A percentile compares a stretch with the other conserved stretches of the same genome.
Conservation (phyloP, 2,329 filamentous ascomycete species). For the Monilinia fructigena region DNA sequence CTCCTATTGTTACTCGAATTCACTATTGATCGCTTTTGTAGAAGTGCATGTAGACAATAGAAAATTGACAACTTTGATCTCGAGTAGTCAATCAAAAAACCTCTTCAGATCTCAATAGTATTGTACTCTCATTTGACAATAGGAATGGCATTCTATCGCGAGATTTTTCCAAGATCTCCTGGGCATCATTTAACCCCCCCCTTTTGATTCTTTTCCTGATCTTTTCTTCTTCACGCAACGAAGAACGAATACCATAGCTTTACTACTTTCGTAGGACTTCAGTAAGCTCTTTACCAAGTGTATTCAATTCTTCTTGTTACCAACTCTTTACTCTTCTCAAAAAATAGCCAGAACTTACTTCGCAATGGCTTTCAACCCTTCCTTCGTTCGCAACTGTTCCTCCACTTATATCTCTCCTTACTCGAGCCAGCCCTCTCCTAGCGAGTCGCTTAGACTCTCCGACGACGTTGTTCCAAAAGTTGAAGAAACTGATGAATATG, state of each 20-base stretch:
- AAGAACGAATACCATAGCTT: not conserved
- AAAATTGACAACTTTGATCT: not conserved
- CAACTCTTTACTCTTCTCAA: not conserved
- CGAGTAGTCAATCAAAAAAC: not conserved
- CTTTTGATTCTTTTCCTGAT: not conserved
- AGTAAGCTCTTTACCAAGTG: not conserved
- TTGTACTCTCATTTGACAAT: not conserved
- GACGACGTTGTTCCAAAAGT: too few species aligned
- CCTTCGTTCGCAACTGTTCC: not conserved
- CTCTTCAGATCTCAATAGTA: not conserved
- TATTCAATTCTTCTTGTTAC: not conserved
- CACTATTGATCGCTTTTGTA: not conserved
- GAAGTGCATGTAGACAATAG: not conserved
- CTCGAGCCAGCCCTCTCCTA: not conserved
- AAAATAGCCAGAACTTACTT: not conserved
- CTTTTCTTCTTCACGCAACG: not conserved
- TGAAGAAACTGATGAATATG: not conserved
- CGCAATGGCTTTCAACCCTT: not conserved
- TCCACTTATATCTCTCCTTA: not conserved
- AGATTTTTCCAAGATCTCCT: not conserved
- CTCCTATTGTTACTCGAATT: not conserved
- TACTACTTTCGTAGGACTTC: not conserved
- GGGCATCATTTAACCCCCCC: not conserved
- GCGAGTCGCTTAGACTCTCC: not conserved
- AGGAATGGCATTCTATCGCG: not conserved